Conservation (phyloP, 176 grass and related monocot genomes). For the Juncus effusus region DNA sequence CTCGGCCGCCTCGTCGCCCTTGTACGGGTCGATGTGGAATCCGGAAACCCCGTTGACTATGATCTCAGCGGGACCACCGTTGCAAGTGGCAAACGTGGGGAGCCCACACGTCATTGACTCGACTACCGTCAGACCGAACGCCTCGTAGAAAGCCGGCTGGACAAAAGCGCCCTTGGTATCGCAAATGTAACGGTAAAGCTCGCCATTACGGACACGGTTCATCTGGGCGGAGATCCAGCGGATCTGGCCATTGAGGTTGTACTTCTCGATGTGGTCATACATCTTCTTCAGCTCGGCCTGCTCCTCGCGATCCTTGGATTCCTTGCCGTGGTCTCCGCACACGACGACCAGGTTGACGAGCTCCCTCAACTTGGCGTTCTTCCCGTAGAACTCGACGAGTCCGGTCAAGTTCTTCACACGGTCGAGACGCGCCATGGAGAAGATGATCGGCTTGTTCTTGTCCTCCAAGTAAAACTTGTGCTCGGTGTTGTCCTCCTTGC, state of each 20-base stretch:
- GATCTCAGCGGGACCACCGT: slow-evolving; percentile 93
- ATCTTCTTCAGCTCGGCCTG: slow-evolving; percentile 89
- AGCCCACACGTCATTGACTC: slow-evolving; percentile 92
- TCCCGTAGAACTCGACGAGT: slow-evolving; percentile 91
- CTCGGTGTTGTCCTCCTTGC: slow-evolving; percentile 65
- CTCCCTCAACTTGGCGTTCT: slow-evolving; percentile 67
- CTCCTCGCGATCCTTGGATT: slow-evolving; percentile 94
- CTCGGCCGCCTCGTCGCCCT: slow-evolving; percentile 77
- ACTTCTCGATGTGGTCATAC: slow-evolving; percentile 87
- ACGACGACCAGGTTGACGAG: slow-evolving; percentile 91
- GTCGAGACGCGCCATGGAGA: slow-evolving; percentile 96
- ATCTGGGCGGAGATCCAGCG: slow-evolving; percentile 98
- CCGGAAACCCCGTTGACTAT: slow-evolving; percentile 89
- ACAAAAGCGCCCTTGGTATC: slow-evolving; percentile 89
- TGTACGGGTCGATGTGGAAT: slow-evolving; percentile 89
- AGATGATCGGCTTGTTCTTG: slow-evolving; percentile 85
- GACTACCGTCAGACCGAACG: slow-evolving; percentile 79
- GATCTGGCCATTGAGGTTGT: slow-evolving; percentile 84
- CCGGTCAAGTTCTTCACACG: slow-evolving; percentile 96
- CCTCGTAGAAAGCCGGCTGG: slow-evolving; percentile 97
- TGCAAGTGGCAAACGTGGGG: slow-evolving; percentile 81
- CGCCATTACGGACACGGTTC: slow-evolving; percentile 76
- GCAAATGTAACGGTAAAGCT: slow-evolving; percentile 87
- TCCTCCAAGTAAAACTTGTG: slow-evolving; percentile 88
- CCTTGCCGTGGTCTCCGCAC: slow-evolving; percentile 92